Evolutionary conservation across 108 stramenopile species (phyloP), one percentile per base, ranked within the genome.

Genomic region (Epipyxis sp.): DNA sequence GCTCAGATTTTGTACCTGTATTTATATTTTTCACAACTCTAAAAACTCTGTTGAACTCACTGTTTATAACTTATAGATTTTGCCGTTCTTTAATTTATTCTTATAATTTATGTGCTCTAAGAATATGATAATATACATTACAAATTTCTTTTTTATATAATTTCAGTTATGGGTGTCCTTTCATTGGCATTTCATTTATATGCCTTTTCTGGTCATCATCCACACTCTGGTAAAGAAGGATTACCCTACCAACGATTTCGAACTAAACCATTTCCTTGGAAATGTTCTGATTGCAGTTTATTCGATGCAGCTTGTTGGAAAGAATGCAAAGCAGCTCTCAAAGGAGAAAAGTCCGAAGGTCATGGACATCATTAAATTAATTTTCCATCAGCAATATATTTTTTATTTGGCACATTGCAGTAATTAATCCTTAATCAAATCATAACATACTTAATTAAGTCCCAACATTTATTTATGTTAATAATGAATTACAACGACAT

Each of bases 191-290:
- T 40, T 37, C 16, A 37, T 25, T 37, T 68, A 20, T 40, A 68
- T 25, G 40, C 16, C 65, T 37, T 68, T 41, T 16, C 41, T 20
- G 40, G 29, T 37, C 65, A 68, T 68, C 29, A 41, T 16, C 65
- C 20, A 20, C 65, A 37, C 40, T 37, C 20, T 20, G 40, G 39
- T 37, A 16, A 20, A 16, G 40, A 37, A 16, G 65, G 40, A 37
- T 20, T 68, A 37, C 20, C 65, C 20, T 68, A 94, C 88, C 94
- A 94, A 94, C 76, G 81, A 39, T 92, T 94, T 81, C 93, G 94
- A 74, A 86, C 76, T 76, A 96, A 94, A 89, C 92, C 93, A 44
- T 93, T 90, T 80, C 94, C 95, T n/a, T 96, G 95, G 95, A 91
- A 90, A 59, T 96, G 95, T 74, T n/a, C n/a, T n/a, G 90, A 91